Percentiles rank a stretch among this genome's conserved stretches.
These are phyloP conservation scores for Dipteronia sinensis DNA, from an alignment of 345 rosid species.

Conservation along the genomic window DNA sequence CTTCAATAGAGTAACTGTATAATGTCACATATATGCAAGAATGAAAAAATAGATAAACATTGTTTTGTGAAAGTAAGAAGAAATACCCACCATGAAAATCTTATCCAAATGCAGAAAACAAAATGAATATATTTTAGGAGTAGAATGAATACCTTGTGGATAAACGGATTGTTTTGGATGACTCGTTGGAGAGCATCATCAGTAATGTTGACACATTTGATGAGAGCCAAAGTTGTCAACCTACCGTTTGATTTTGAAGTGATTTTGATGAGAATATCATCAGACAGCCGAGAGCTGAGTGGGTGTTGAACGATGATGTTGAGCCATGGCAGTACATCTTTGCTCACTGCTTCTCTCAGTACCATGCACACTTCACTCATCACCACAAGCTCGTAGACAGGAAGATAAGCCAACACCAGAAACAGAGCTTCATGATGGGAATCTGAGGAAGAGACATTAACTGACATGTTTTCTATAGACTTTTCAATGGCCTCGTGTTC, in stretches of 20 bases:
- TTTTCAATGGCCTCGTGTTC: conserved; percentile 4
- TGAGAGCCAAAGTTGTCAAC: conserved; percentile 46
- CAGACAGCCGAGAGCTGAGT: conserved; percentile 45
- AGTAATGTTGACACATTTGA: conserved; percentile 51
- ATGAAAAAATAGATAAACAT: too few relatives aligned
- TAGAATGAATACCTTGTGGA: conserved; percentile 47
- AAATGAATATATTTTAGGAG: neutral
- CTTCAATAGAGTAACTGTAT: too few relatives aligned
- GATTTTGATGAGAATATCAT: conserved; percentile 46
- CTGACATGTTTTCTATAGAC: neutral
- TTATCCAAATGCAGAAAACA: neutral
- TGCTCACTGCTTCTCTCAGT: conserved; percentile 49
- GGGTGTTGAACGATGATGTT: conserved; percentile 49
- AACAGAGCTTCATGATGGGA: conserved; percentile 50
- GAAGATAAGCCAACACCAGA: conserved; percentile 64
- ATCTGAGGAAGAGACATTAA: neutral
- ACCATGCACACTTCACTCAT: conserved; percentile 48
- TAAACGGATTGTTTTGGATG: conserved; percentile 53
- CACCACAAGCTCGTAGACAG: conserved; percentile 57
- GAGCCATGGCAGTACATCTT: conserved; percentile 58
- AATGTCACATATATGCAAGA: too few relatives aligned
- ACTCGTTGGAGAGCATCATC: conserved; percentile 62
- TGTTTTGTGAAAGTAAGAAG: too few relatives aligned
- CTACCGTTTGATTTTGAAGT: conserved; percentile 56
- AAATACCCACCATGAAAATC: neutral